Evolutionary conservation across 495 filamentous ascomycete genomes (phyloP).

Genomic region (Aspergillus panamensis): DNA sequence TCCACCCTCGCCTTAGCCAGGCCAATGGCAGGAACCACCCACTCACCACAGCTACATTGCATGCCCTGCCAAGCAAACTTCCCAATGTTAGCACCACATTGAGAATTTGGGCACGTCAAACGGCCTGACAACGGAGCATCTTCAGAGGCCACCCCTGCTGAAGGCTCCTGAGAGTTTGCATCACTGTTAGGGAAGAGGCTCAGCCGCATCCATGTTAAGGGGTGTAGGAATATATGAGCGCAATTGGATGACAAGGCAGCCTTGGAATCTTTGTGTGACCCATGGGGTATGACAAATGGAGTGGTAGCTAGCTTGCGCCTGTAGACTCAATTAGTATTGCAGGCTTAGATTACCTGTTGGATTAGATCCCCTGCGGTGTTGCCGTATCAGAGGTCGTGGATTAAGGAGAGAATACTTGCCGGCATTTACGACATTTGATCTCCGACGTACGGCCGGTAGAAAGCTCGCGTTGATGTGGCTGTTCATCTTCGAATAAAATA

Average conservation of each 20-base stretch:
- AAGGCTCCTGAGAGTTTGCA: conserved; percentile 12
- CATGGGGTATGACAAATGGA: conserved; percentile 57
- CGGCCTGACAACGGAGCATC: conserved; percentile 71
- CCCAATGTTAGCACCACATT: conserved; percentile 76
- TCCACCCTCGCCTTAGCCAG: conserved; percentile 79
- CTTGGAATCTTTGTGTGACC: conserved; percentile 25
- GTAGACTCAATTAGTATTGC: conserved; percentile 8
- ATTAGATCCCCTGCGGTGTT: not conserved
- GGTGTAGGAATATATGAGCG: conserved; percentile 84
- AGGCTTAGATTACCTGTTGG: not conserved
- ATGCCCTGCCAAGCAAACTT: conserved; percentile 96
- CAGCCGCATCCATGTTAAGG: conserved; percentile 88
- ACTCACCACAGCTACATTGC: conserved; percentile 84
- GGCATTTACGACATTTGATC: conserved; percentile 64
- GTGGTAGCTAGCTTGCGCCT: conserved; percentile 63
- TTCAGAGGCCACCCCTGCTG: conserved; percentile 36
- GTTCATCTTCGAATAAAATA: conserved; percentile 84
- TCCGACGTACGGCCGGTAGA: conserved; percentile 35
- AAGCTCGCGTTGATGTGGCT: conserved; percentile 23
- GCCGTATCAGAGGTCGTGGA: not conserved
- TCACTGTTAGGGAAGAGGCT: conserved; percentile 51
- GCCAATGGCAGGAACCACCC: conserved; percentile 89
- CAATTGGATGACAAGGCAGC: conserved; percentile 45
- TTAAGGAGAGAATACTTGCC: conserved; percentile 33
- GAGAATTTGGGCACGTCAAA: conserved; percentile 72